Evolutionary conservation across 345 rosid species (phyloP).

Genomic region (Raphanus raphanistrum): DNA sequence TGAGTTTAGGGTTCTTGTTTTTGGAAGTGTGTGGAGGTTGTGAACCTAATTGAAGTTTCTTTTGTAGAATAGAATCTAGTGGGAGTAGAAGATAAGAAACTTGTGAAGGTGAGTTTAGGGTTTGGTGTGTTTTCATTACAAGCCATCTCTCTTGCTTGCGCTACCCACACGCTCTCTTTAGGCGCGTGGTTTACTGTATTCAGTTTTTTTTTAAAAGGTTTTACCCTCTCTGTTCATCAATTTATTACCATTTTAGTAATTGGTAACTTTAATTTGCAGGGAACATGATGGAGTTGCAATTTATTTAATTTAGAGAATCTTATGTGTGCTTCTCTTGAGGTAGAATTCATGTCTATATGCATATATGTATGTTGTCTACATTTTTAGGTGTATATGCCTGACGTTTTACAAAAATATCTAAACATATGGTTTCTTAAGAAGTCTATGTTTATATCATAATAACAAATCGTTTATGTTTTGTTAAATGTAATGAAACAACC

Average conservation of each 20-base stretch:
- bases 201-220: neutral
- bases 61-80: constrained; percentile 16
- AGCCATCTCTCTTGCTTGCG: constrained; percentile 1
- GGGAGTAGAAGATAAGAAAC: constrained; percentile 38
- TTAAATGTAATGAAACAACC: constrained; percentile 14
- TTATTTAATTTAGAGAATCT: neutral
- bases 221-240: neutral
- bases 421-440: neutral
- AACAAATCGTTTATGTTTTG: constrained; percentile 6
- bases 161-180: constrained; percentile 19
- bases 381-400: constrained; percentile 20
- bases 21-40: constrained; percentile 25
- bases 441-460: constrained; percentile 24
- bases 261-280: neutral
- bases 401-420: constrained; percentile 16
- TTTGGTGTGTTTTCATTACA: constrained; percentile 53
- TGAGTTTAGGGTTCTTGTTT: constrained; percentile 14
- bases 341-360: constrained; percentile 21
- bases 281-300: neutral
- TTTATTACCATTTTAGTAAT: neutral
- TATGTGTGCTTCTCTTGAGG: constrained; percentile 15
- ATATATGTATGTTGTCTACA: constrained; percentile 13
- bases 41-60: constrained; percentile 4
- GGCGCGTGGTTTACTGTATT: constrained; percentile 21
- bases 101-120: constrained; percentile 44